phyloP scores from a whole-genome alignment of 2,329 filamentous ascomycete genomes.

The Calonectria pseudoreteaudii region DNA sequence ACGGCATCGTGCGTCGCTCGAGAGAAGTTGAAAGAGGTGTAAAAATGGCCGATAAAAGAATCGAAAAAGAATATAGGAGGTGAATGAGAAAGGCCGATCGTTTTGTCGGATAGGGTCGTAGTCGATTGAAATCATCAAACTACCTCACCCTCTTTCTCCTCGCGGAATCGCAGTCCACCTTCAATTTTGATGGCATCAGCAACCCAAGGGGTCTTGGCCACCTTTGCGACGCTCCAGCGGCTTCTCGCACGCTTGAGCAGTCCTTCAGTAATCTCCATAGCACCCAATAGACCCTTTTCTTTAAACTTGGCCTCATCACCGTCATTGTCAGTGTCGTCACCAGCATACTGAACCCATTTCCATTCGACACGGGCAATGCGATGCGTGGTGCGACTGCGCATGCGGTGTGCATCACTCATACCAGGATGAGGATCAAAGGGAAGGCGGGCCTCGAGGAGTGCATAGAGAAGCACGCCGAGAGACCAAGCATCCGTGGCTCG shows the following conservation, averaged over 20 bases:
- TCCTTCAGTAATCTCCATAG: slow-evolving; percentile 84
- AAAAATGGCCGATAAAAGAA: not conserved
- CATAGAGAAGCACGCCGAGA: slow-evolving; percentile 91
- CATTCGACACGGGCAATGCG: slow-evolving; percentile 96
- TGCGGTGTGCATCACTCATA: slow-evolving; percentile 79
- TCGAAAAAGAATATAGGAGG: slow-evolving; percentile 1
- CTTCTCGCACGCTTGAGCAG: slow-evolving; percentile 85
- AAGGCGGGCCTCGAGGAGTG: slow-evolving; percentile 89
- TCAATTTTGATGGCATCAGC: slow-evolving; percentile 77
- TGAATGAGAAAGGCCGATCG: slow-evolving; percentile 7
- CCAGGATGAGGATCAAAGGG: slow-evolving; percentile 93
- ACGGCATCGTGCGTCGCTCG: slow-evolving; percentile 2
- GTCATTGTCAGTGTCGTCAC: slow-evolving; percentile 89
- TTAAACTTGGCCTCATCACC: slow-evolving; percentile 70
- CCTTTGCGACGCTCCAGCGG: slow-evolving; percentile 80
- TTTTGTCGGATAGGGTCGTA: not conserved
- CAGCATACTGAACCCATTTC: slow-evolving; percentile 90
- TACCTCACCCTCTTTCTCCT: slow-evolving; percentile 69
- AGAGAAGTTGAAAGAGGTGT: slow-evolving; percentile 8
- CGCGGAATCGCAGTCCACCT: slow-evolving; percentile 68
- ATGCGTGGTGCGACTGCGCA: slow-evolving; percentile 86
- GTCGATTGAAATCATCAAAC: slow-evolving; percentile 46
- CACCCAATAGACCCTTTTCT: slow-evolving; percentile 76
- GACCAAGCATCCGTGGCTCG: slow-evolving; percentile 95
- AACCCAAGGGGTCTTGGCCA: slow-evolving; percentile 82